Base-by-base conservation (phyloP, 148 eudicot genomes). In the Nyssa sinensis region DNA sequence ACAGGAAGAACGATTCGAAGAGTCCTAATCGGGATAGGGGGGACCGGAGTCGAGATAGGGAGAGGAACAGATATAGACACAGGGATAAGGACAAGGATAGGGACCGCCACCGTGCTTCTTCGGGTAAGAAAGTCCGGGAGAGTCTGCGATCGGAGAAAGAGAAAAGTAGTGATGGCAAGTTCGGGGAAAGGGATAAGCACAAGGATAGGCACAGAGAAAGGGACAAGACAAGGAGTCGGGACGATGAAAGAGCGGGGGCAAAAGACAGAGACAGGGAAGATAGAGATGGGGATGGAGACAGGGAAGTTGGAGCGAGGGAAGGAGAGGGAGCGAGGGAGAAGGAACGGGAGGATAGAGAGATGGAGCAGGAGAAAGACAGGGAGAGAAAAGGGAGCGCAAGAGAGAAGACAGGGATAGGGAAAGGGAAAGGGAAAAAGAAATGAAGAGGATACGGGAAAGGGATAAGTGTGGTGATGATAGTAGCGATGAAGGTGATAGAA, bases 101-200 rank as follows among this genome's bases (percentile, higher is more conserved):
- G 30, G 80, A 77, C 29, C 70, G 12, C 49, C 49, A 41, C 49
- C 49, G 49, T 7, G 49, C 49, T 41, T 41, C 49, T 41, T 41
- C 49, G 5, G 49, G 33, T 61, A 69, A 76, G 3, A 69, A 35
- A 39, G 80, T 51, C 25, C 58, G 57, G 68, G 79, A 76, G 62
- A 76, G 75, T 67, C 33, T 76, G 67, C 78, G 76, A 44, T 71
- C 73, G 3, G 82, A 79, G 82, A 74, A 76, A 74, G 86, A 80
- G 55, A 77, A 59, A 58, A 80, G 84, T 63, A 73, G 62, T 28
- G 87, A 84, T 58, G 84, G 81, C 35, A 80, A 81, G 72, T 76
- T 75, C 32, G 58, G 73, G 71, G 80, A 81, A 57, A 75, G 33
- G 69, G 85, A 78, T 62, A 75, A 66, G 67, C 75, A 80, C 29